A percentile compares a stretch with the other conserved stretches of the same genome.
phyloP scores from a whole-genome alignment of 495 filamentous ascomycete genomes.

The Penicillium fimorum region DNA sequence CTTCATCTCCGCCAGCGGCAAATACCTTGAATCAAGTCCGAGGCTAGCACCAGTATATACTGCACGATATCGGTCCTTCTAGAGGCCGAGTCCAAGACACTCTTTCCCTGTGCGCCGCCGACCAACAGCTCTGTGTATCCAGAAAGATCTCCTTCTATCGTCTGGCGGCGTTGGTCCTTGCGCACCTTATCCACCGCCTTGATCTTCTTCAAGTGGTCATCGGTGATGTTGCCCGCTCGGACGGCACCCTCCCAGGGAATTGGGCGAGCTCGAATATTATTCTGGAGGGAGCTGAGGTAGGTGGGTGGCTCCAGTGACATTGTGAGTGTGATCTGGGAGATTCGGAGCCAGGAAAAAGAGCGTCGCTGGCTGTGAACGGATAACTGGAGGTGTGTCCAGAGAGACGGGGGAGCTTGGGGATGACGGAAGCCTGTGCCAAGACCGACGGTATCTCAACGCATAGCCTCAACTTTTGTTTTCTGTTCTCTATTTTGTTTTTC shows the following conservation, averaged over 20 bases:
- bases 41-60: conserved; percentile 87
- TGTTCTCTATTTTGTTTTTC: conserved; percentile 7
- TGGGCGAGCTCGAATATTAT: conserved; percentile 88
- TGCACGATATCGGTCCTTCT: conserved; percentile 86
- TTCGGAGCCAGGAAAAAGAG: conserved; percentile 13
- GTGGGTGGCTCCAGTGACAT: conserved; percentile 90
- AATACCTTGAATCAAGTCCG: conserved; percentile 82
- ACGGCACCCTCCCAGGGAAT: conserved; percentile 99
- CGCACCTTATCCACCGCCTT: conserved; percentile 96
- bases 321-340: conserved; percentile 19
- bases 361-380: conserved; percentile 10
- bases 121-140: conserved; percentile 78
- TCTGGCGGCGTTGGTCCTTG: conserved; percentile 78
- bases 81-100: conserved; percentile 76
- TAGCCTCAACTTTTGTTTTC: conserved; percentile 16
- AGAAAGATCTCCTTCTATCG: conserved; percentile 72
- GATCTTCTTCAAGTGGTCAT: conserved; percentile 92
- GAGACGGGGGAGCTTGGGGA: conserved; percentile 26
- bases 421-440: conserved; percentile 36
- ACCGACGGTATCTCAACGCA: conserved; percentile 26
- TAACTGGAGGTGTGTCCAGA: conserved; percentile 16
- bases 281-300: conserved; percentile 87
- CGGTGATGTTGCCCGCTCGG: conserved; percentile 88
- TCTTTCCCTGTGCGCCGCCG: conserved; percentile 65
- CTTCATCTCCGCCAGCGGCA: background rate